Evolutionary conservation across 2,329 filamentous ascomycete species (phyloP).

Genomic region (Penicillium sp.): DNA sequence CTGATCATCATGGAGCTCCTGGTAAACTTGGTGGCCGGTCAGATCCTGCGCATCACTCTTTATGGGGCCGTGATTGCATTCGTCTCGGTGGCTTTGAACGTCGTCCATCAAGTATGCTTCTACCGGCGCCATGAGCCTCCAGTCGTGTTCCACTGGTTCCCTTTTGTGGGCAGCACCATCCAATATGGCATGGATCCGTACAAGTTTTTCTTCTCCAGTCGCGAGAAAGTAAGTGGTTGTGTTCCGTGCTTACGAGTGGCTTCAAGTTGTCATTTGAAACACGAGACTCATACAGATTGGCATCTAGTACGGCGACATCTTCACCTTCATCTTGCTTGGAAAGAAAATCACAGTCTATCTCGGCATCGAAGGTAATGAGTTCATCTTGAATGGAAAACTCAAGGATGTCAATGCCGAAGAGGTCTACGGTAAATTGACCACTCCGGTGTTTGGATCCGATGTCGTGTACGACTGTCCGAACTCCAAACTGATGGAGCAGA

Average conservation of each 20-base stretch:
- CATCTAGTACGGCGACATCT: slow-evolving; percentile 80
- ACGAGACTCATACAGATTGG: too few species aligned
- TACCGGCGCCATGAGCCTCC: slow-evolving; percentile 75
- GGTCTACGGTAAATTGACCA: slow-evolving; percentile 74
- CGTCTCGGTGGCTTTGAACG: slow-evolving; percentile 67
- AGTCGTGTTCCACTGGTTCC: slow-evolving; percentile 76
- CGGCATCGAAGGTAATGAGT: slow-evolving; percentile 80
- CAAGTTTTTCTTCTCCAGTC: slow-evolving; percentile 71
- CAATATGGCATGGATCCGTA: slow-evolving; percentile 60
- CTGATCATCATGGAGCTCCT: slow-evolving; percentile 15
- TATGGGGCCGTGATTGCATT: slow-evolving; percentile 44
- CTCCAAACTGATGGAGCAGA: slow-evolving; percentile 91
- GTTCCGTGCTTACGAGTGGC: too few species aligned
- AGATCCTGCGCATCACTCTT: slow-evolving; percentile 14
- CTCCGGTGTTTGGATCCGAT: slow-evolving; percentile 73
- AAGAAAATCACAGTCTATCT: slow-evolving; percentile 85
- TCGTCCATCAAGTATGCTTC: slow-evolving; percentile 70
- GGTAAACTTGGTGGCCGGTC: slow-evolving; percentile 12
- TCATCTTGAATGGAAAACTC: slow-evolving; percentile 87
- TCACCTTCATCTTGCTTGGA: slow-evolving; percentile 84
- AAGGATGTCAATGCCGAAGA: slow-evolving; percentile 90
- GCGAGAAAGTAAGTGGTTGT: slow-evolving; percentile 65
- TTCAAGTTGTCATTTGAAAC: too few species aligned
- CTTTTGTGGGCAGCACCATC: slow-evolving; percentile 49
- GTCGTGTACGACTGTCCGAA: slow-evolving; percentile 91